These are phyloP conservation scores for Periconia sp. DNA, from an alignment of 2,329 filamentous ascomycete species.

Conservation along the genomic window DNA sequence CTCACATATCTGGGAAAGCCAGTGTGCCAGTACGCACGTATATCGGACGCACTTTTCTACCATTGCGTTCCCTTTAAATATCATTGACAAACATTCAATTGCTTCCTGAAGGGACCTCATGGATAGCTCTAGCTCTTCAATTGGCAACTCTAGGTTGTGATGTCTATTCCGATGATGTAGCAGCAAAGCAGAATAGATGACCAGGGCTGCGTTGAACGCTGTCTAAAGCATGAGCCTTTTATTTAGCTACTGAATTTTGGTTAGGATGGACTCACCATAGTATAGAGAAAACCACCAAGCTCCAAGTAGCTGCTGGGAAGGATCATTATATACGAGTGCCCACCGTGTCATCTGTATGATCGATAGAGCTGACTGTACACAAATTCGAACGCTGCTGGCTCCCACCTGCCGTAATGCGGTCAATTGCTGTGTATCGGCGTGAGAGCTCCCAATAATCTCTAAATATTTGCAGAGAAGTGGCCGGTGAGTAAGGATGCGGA, in stretches of 20 bases:
- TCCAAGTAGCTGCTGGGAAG: constrained; percentile 35
- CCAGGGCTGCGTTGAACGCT: constrained; percentile 37
- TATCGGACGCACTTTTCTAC: constrained; percentile 18
- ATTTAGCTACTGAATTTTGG: too few species aligned
- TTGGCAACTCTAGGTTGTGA: constrained; percentile 15
- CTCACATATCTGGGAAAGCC: constrained; percentile 10
- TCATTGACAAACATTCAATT: constrained; percentile 15
- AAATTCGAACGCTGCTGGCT: constrained; percentile 43
- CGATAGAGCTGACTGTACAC: constrained; percentile 40
- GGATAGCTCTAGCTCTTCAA: constrained; percentile 13
- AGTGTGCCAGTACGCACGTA: constrained; percentile 9
- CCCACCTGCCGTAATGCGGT: constrained; percentile 40
- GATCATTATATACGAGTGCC: constrained; percentile 25
- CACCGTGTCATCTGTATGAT: constrained; percentile 42
- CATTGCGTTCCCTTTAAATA: constrained; percentile 17
- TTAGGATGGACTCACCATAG: constrained; percentile 36
- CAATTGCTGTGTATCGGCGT: constrained; percentile 28
- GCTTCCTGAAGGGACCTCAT: constrained; percentile 9
- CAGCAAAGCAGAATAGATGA: too few species aligned
- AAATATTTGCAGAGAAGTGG: constrained; percentile 50
- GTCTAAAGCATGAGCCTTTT: neutral
- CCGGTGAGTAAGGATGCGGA: constrained; percentile 51
- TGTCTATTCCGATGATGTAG: too few species aligned
- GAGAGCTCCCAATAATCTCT: constrained; percentile 19
- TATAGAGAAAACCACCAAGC: constrained; percentile 53